These are phyloP conservation scores for Capronia coronata DNA, from an alignment of 2,329 filamentous ascomycete genomes.

Conservation along the genomic window DNA sequence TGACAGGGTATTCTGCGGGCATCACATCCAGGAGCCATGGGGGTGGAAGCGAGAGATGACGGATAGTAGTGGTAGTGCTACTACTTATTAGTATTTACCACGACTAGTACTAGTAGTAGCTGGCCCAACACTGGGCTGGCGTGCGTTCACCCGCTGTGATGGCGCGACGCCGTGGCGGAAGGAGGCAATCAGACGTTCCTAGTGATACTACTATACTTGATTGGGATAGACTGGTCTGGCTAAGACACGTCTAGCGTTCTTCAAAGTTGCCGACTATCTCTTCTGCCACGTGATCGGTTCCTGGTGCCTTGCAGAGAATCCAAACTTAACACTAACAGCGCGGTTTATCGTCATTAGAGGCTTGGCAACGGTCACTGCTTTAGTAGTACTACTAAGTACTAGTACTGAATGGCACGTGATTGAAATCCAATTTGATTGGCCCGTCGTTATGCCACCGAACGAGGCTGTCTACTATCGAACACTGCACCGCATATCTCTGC, in stretches of 20 bases:
- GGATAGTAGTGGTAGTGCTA: too few species aligned
- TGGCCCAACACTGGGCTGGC: neutral
- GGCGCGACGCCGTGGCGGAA: neutral
- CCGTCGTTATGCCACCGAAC: too few species aligned
- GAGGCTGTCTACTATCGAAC: neutral
- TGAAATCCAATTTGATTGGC: too few species aligned
- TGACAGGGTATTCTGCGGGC: neutral
- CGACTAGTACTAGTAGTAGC: neutral
- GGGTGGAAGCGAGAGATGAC: neutral
- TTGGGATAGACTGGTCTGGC: neutral
- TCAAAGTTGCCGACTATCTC: neutral
- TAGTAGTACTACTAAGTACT: too few species aligned
- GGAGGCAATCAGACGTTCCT: neutral
- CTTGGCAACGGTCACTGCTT: too few species aligned
- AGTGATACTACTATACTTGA: neutral
- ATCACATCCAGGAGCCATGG: neutral
- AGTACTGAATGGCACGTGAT: too few species aligned
- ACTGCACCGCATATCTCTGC: too few species aligned
- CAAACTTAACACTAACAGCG: too few species aligned
- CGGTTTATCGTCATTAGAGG: too few species aligned
- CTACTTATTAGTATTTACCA: too few species aligned
- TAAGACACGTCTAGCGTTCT: neutral
- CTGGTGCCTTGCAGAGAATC: constrained; percentile 5
- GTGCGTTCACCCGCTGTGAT: neutral
- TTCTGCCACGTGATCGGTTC: constrained; percentile 6